Percentiles rank a stretch among this genome's conserved stretches.
Conservation (phyloP, 2,329 filamentous ascomycete species). For the Scedosporium aurantiacum region DNA sequence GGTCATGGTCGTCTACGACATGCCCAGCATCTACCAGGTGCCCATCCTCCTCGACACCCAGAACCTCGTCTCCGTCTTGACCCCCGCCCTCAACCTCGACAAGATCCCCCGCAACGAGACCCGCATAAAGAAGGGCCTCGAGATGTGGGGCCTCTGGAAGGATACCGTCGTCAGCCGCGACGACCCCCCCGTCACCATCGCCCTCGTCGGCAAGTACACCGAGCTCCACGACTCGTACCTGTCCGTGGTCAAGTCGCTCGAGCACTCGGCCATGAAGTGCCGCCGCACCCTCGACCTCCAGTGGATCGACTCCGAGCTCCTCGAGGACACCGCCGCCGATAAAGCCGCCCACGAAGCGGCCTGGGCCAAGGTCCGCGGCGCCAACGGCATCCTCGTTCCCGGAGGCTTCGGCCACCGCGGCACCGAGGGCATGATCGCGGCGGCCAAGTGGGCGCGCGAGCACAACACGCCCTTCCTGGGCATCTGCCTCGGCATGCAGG, state of each 20-base stretch:
- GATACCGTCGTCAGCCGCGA: slow-evolving; percentile 55
- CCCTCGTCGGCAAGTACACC: slow-evolving; percentile 86
- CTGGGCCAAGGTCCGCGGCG: slow-evolving; percentile 69
- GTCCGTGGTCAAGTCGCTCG: slow-evolving; percentile 72
- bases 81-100: slow-evolving; percentile 54
- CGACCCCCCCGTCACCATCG: slow-evolving; percentile 63
- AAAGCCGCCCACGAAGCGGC: slow-evolving; percentile 65
- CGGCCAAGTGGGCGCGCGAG: slow-evolving; percentile 76
- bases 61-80: slow-evolving; percentile 58
- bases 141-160: slow-evolving; percentile 74
- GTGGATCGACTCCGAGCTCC: slow-evolving; percentile 75
- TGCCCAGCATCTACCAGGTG: slow-evolving; percentile 86
- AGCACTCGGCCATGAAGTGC: slow-evolving; percentile 86
- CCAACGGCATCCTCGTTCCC: slow-evolving; percentile 53
- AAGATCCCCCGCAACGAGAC: slow-evolving; percentile 37
- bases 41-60: slow-evolving; percentile 84
- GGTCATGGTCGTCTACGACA: slow-evolving; percentile 81
- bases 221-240: slow-evolving; percentile 78
- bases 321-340: slow-evolving; percentile 57
- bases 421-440: slow-evolving; percentile 80
- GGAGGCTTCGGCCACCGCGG: slow-evolving; percentile 75
- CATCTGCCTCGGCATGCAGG: slow-evolving; percentile 85
- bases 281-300: slow-evolving; percentile 66
- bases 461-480: slow-evolving; percentile 75
- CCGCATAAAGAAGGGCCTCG: slow-evolving; percentile 49